Evolutionary conservation across 352 stramenopile species (phyloP).

Genomic region (Pythium sp.): DNA sequence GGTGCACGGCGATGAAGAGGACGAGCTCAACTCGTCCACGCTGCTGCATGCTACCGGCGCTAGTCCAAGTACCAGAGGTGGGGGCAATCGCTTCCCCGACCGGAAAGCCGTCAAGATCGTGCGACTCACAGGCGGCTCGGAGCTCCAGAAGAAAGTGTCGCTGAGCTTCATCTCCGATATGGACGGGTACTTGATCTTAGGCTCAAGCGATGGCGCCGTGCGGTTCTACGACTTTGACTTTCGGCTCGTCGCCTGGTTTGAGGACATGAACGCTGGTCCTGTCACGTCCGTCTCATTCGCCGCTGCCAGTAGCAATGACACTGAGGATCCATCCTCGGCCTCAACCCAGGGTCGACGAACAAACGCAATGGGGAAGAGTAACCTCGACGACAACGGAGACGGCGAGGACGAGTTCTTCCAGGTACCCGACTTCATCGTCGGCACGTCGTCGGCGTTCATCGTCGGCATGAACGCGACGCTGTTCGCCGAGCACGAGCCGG

Average conservation of each 20-base stretch:
- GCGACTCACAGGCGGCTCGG: slow-evolving; percentile 45
- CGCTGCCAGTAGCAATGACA: slow-evolving; percentile 1
- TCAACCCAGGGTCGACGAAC: slow-evolving; percentile 1
- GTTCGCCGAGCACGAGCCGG: slow-evolving; percentile 86
- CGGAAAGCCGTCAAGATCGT: slow-evolving; percentile 86
- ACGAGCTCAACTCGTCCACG: slow-evolving; percentile 22
- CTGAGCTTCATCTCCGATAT: slow-evolving; percentile 71
- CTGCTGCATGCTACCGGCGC: not conserved
- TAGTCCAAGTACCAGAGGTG: not conserved
- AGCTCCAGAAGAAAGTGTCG: slow-evolving; percentile 48
- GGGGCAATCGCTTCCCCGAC: slow-evolving; percentile 38
- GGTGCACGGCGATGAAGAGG: slow-evolving; percentile 27
- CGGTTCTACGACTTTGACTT: slow-evolving; percentile 94
- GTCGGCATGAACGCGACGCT: slow-evolving; percentile 73
- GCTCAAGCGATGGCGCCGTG: slow-evolving; percentile 86
- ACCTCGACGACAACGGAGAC: slow-evolving; percentile 11
- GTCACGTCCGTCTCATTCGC: slow-evolving; percentile 90
- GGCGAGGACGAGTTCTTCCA: slow-evolving; percentile 52
- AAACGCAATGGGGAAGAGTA: slow-evolving; percentile 13
- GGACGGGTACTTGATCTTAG: slow-evolving; percentile 89
- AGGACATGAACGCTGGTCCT: slow-evolving; percentile 90
- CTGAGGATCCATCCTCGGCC: not conserved
- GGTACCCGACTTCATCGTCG: slow-evolving; percentile 91
- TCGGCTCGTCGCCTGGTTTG: slow-evolving; percentile 91
- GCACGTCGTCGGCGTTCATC: slow-evolving; percentile 83